Base-by-base conservation (phyloP, 2,329 filamentous ascomycete genomes). In the Sporothrix mexicana region DNA sequence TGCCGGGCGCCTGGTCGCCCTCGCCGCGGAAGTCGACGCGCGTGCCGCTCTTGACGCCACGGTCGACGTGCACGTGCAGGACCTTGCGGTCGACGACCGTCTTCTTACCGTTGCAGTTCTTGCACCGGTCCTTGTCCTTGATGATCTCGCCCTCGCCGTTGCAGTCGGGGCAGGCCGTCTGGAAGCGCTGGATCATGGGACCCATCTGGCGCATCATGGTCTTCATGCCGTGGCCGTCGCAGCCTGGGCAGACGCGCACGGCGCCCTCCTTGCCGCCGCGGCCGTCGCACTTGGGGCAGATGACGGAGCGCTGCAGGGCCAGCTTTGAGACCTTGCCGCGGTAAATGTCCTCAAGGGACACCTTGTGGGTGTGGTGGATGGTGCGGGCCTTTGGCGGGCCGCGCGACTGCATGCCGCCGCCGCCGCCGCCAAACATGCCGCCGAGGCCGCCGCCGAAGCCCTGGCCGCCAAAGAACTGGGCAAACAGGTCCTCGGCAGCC, bases 191-290 rank as follows among this genome's bases (percentile, higher is more conserved):
- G 78, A 99, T 98, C 96, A 99, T 99, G 74, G 96, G 96, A 69
- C 96, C 96, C 95, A 99, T 98, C 85, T 99, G 96, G 81, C 97
- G 93, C 96, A 99, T 98, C 95, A 99, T 98, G 55, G 93, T 98
- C 92, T 98, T 98, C 93, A 98, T 97, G 83, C 96, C 96, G 76
- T 92, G 90, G 77, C 96, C 96, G 79, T 97, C 94, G 83, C 96
- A 99, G 80, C 94, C 93, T 55, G 89, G 81, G 84, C 96, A 99
- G 79, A 92, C 93, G 86, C 95, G 95, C 76, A 98, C 95, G n/a
- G 96, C 93, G 76, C 96, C 96, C 77, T 98, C 95, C 87, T 99
- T 99, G 77, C 96, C 96, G 80, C 96, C 96, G 74, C 94, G 90
- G 76, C 96, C 96, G 74, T 96, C 92, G 82, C 96, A 99, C 85